Evolutionary conservation across 768 basidiomycete genomes (phyloP).

Genomic region (Suillus luteus): DNA sequence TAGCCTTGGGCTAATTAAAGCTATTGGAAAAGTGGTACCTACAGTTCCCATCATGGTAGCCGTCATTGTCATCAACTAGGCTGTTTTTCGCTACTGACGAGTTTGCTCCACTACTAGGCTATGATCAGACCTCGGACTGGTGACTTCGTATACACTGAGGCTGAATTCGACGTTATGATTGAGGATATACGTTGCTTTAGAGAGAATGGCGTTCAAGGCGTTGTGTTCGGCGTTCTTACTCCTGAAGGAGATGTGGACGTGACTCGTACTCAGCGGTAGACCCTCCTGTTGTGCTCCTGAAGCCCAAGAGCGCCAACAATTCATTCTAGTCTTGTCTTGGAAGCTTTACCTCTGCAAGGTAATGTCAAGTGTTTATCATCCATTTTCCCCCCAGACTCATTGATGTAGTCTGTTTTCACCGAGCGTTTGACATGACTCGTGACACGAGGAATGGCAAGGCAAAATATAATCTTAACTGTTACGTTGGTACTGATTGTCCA

Average conservation of each 20-base stretch:
- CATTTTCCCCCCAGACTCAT: not conserved
- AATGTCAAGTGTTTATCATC: slow-evolving; percentile 7
- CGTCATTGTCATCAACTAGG: not conserved
- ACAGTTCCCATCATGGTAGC: slow-evolving; percentile 69
- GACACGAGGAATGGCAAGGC: slow-evolving; percentile 53
- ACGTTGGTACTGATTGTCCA: slow-evolving; percentile 8
- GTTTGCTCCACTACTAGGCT: slow-evolving; percentile 47
- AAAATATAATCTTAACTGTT: not conserved
- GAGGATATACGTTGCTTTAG: slow-evolving; percentile 71
- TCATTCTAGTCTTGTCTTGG: slow-evolving; percentile 50
- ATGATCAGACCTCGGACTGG: slow-evolving; percentile 83
- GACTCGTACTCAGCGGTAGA: slow-evolving; percentile 50
- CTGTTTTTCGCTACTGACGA: not conserved
- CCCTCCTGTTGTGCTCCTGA: slow-evolving; percentile 1
- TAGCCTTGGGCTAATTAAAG: slow-evolving; percentile 68
- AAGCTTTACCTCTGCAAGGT: slow-evolving; percentile 68
- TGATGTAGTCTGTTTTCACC: slow-evolving; percentile 71
- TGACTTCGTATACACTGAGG: slow-evolving; percentile 72
- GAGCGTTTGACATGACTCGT: slow-evolving; percentile 75
- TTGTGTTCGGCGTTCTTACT: slow-evolving; percentile 68
- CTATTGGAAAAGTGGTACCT: slow-evolving; percentile 51
- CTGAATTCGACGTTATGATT: slow-evolving; percentile 71
- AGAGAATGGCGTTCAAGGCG: slow-evolving; percentile 55
- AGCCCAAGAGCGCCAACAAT: slow-evolving; percentile 3
- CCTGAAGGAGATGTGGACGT: slow-evolving; percentile 61